Evolutionary conservation across 768 basidiomycete genomes (phyloP), one percentile per base, ranked within the genome.

Genomic region (Mycena galopus): DNA sequence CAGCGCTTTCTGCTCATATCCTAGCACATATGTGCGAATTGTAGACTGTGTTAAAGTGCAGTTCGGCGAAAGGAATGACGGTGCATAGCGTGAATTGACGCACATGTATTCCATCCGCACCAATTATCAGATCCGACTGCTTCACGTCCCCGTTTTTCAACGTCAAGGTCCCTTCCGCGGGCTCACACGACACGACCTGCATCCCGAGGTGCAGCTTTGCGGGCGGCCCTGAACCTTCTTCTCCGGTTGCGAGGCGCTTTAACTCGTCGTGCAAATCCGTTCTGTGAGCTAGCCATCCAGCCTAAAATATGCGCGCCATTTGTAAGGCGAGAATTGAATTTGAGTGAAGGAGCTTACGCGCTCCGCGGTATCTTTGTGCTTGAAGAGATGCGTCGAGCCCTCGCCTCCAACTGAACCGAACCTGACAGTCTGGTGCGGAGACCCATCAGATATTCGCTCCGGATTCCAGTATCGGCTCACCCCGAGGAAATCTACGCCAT

Each of bases 71-170:
- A 44, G 1, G n/a, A n/a, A n/a, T 44, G 14, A 27, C 1, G 37
- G 44, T 0, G 29, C 23, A 53, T 25, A 44, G 42, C 14, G 19
- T 16, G 19, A 17, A 44, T 1, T 16, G 42, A 19, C 64, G 32
- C 21, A 73, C 68, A 57, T 63, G 73, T 16, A 73, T 70, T n/a
- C 73, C 73, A 42, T 73, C 73, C 12, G 68, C 19, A 2, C 73
- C 68, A n/a, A 73, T 25, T 11, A 73, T 58, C 1, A 73, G 27
- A 33, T 73, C 73, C 32, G 59, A 68, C 8, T 57, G n/a, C 7
- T 56, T 35, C 2, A 66, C 32, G 4, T 73, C 59, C 1, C 68
- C 73, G 29, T 57, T 73, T 27, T 66, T 67, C 39, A 73, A 29
- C 21, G 47, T 58, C 32, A 73, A n/a, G 1, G 2, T 61, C 5